Percentiles rank a stretch among this genome's conserved stretches.
Evolutionary conservation across 768 basidiomycete genomes (phyloP).

Genomic region (Naganishia vishniacii): DNA sequence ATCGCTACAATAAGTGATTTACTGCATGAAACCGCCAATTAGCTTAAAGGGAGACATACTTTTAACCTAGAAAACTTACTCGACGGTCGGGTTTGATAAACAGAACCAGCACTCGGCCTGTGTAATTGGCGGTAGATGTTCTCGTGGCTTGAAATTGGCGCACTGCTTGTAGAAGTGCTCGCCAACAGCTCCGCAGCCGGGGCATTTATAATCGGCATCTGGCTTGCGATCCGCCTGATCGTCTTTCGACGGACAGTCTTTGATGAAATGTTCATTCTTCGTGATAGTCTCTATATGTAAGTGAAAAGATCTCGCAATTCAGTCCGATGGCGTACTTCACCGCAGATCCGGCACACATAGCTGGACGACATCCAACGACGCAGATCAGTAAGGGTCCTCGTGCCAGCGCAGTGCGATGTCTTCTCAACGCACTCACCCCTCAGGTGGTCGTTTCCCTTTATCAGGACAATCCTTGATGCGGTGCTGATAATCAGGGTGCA

Average conservation of each 20-base stretch:
- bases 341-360: constrained; percentile 87
- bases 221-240: constrained; percentile 22
- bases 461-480: constrained; percentile 84
- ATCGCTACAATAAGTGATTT: constrained; percentile 95
- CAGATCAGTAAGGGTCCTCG: background rate
- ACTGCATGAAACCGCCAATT: constrained; percentile 50
- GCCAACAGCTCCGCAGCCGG: constrained; percentile 8
- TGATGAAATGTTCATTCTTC: constrained; percentile 68
- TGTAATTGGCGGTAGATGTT: constrained; percentile 42
- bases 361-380: constrained; percentile 28
- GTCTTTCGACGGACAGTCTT: constrained; percentile 63
- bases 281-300: constrained; percentile 8
- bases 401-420: background rate
- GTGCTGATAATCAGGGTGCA: constrained; percentile 50
- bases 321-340: constrained; percentile 55
- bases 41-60: background rate
- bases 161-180: constrained; percentile 18
- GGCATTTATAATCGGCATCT: constrained; percentile 15
- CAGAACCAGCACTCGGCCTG: constrained; percentile 99
- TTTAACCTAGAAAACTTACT: constrained; percentile 54
- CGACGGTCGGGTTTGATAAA: constrained; percentile 83
- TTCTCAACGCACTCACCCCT: constrained; percentile 51
- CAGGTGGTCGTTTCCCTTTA: constrained; percentile 67
- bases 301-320: background rate
- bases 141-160: background rate